Percentiles rank a stretch among this genome's conserved stretches.
phyloP scores from a whole-genome alignment of 2,329 filamentous ascomycete genomes.

The Neonectria coccinea region DNA sequence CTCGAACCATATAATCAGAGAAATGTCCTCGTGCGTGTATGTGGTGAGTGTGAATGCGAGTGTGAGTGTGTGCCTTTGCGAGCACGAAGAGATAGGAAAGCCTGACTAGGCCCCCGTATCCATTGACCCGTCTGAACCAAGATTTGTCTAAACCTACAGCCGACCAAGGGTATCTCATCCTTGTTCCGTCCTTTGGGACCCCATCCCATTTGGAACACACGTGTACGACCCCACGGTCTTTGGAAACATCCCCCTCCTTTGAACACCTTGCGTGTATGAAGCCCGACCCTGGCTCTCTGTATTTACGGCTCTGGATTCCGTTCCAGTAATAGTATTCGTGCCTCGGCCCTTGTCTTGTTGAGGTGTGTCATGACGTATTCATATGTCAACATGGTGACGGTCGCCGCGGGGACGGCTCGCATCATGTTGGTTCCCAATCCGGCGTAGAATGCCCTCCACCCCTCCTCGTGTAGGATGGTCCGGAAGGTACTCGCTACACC shows the following conservation, averaged over 20 bases:
- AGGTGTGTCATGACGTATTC: slow-evolving; percentile 76
- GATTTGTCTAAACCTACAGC: slow-evolving; percentile 52
- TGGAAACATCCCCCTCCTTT: slow-evolving; percentile 28
- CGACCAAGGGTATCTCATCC: slow-evolving; percentile 53
- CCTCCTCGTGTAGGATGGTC: slow-evolving; percentile 89
- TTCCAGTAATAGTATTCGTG: slow-evolving; percentile 44
- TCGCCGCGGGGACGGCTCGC: slow-evolving; percentile 92
- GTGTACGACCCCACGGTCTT: slow-evolving; percentile 34
- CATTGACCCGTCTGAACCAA: slow-evolving; percentile 41
- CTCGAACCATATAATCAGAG: slow-evolving; percentile 27
- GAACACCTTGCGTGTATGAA: slow-evolving; percentile 15
- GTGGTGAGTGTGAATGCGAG: slow-evolving; percentile 29
- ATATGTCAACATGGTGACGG: slow-evolving; percentile 97
- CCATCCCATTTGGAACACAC: slow-evolving; percentile 28
- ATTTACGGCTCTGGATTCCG: slow-evolving; percentile 33
- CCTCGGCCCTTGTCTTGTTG: slow-evolving; percentile 57
- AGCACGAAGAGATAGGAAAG: slow-evolving; percentile 33
- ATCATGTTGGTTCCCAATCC: slow-evolving; percentile 99
- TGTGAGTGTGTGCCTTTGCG: slow-evolving; percentile 22
- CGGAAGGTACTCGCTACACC: slow-evolving; percentile 85
- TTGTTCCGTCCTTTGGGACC: slow-evolving; percentile 35
- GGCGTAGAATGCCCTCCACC: slow-evolving; percentile 96
- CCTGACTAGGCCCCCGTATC: slow-evolving; percentile 27
- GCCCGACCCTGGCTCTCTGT: slow-evolving; percentile 17
- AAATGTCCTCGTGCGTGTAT: slow-evolving; percentile 35